Percentiles rank a stretch among this genome's conserved stretches.
Conservation (phyloP, 495 filamentous ascomycete species). For the Aspergillus nidulans region DNA sequence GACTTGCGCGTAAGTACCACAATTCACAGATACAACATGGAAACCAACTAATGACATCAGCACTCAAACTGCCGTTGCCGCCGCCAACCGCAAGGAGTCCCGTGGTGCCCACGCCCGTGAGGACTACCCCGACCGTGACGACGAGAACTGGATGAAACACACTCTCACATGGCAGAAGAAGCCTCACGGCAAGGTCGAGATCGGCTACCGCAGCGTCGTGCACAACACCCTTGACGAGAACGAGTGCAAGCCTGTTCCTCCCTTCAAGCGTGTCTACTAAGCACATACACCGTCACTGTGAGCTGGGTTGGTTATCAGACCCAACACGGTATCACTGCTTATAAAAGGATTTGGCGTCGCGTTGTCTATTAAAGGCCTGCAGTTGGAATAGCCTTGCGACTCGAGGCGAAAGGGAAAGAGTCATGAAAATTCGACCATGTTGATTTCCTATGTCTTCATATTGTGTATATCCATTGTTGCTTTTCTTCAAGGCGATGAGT, state of each 20-base stretch:
- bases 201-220: constrained; percentile 74
- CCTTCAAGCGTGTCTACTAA: constrained; percentile 83
- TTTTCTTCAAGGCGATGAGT: constrained; percentile 41
- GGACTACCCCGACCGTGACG: constrained; percentile 90
- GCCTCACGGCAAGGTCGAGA: constrained; percentile 71
- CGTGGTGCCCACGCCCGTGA: constrained; percentile 93
- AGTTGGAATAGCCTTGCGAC: constrained; percentile 7
- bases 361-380: constrained; percentile 1
- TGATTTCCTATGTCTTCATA: constrained; percentile 39
- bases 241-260: constrained; percentile 84
- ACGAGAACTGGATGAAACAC: constrained; percentile 98
- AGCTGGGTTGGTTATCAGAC: background rate
- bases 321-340: background rate
- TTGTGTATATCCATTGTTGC: constrained; percentile 44
- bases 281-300: background rate
- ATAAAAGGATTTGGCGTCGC: constrained; percentile 2
- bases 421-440: constrained; percentile 40
- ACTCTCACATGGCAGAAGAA: constrained; percentile 89
- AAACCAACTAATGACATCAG: constrained; percentile 23
- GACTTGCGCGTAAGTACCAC: constrained; percentile 77
- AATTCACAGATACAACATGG: background rate
- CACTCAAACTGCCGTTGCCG: constrained; percentile 81
- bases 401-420: constrained; percentile 19
- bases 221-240: constrained; percentile 76
- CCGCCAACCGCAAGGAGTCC: constrained; percentile 87